Base-by-base conservation (phyloP, 768 basidiomycete species). In the Lyophyllum decastes region DNA sequence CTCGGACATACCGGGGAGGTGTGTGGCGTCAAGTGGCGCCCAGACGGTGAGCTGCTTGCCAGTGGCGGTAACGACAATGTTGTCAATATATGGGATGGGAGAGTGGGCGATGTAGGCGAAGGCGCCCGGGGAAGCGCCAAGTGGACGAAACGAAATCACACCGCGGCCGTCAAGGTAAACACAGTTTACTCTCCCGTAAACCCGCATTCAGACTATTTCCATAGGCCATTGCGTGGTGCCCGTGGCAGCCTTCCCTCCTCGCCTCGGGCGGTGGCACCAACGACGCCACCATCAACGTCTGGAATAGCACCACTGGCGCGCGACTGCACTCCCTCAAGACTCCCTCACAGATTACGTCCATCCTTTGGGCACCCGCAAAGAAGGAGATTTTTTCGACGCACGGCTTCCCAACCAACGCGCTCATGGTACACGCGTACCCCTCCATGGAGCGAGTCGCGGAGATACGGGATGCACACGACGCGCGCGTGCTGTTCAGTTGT, bases 11-110 rank as follows among this genome's bases (percentile, higher is more conserved):
- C 84, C 0, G 94, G 92, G 0, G 96, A 98, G 70, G 92, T 97
- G 12, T 98, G 95, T 68, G 94, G 95, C 2, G 68, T 98, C 52
- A 88, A 87, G 56, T 98, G 95, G 95, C 79, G 95, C 46, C 68
- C 78, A 2, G 95, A 95, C 63, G 94, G 95, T 0, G 89, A 94
- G 70, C 77, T 96, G 19, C 80, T 99, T 22, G 96, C 96, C 0
- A 94, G 92, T 62, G 96, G 96, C 2, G 96, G 95, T 0, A 97
- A 98, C 68, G 97, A 98, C 72, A 98, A 98, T 61, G 94, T 97
- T 19, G 95, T 98, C 53, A 96, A 97, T 67, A 89, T 97, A 49
- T 99, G 96, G 96, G 96, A 99, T 64, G 92, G 89, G 6, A 82
- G 92, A 54, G 77, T 91, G 0, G 84, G 85, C 0, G 83, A 85